phyloP scores from a whole-genome alignment of 2,329 filamentous ascomycete species.

The Pyrenophora tritici-repentis region DNA sequence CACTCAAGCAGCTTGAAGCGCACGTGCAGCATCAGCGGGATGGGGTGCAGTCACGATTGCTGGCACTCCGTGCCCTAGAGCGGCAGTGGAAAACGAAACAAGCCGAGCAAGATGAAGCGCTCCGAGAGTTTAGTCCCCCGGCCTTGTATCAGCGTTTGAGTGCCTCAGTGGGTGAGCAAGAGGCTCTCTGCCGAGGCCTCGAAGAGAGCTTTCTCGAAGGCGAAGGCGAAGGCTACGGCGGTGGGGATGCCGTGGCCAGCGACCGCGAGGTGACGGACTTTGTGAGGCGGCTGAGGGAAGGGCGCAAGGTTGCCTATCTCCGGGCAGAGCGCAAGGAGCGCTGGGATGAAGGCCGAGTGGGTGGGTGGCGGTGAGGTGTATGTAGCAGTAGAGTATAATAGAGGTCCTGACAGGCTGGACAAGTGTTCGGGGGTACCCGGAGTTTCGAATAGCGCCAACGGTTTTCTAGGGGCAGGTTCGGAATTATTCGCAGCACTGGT shows the following conservation, averaged over 20 bases:
- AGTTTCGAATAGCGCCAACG: too few relatives aligned
- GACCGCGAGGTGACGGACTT: slow-evolving; percentile 88
- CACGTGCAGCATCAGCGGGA: slow-evolving; percentile 66
- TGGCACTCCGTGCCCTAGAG: slow-evolving; percentile 84
- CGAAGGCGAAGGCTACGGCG: slow-evolving; percentile 59
- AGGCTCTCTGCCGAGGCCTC: slow-evolving; percentile 75
- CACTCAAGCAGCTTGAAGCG: slow-evolving; percentile 65
- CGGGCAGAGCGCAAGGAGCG: slow-evolving; percentile 85
- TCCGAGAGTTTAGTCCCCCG: slow-evolving; percentile 83
- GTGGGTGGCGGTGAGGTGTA: slow-evolving; percentile 84
- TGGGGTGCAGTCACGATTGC: slow-evolving; percentile 76
- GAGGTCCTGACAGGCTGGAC: too few relatives aligned
- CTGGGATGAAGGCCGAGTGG: slow-evolving; percentile 95
- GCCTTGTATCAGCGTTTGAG: slow-evolving; percentile 82
- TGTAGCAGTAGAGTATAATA: too few relatives aligned
- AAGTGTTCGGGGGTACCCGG: too few relatives aligned
- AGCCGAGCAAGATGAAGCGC: slow-evolving; percentile 81
- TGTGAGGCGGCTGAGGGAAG: slow-evolving; percentile 79
- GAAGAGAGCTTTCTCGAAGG: slow-evolving; percentile 92
- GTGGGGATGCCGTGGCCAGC: slow-evolving; percentile 58
- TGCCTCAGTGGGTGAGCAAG: slow-evolving; percentile 81
- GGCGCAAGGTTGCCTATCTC: slow-evolving; percentile 76
- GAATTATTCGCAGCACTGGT: too few relatives aligned
- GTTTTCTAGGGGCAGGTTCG: too few relatives aligned
- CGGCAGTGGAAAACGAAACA: slow-evolving; percentile 92